Conservation (phyloP, 345 rosid species). For the Hypericum perforatum region DNA sequence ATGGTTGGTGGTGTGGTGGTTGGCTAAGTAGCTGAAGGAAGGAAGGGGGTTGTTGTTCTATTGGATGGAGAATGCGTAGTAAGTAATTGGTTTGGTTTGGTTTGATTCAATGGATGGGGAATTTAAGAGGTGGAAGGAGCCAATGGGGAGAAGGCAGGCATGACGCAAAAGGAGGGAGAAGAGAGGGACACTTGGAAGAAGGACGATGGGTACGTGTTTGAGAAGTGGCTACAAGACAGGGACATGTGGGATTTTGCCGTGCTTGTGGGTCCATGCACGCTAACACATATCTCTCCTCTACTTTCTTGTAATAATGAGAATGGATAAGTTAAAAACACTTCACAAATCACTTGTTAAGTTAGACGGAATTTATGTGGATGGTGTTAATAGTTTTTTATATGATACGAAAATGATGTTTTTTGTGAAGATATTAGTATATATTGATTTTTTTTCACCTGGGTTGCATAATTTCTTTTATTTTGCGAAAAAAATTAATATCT, state of each 20-base stretch:
- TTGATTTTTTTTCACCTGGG: too few relatives aligned
- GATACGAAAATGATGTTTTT: too few relatives aligned
- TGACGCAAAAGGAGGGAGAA: conserved; percentile 27
- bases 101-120: not conserved
- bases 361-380: too few relatives aligned
- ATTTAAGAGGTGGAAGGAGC: conserved; percentile 2
- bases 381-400: too few relatives aligned
- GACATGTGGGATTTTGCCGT: conserved; percentile 44
- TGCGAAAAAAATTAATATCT: too few relatives aligned
- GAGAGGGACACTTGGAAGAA: conserved; percentile 41
- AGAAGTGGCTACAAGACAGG: conserved; percentile 20
- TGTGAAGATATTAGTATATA: too few relatives aligned
- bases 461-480: too few relatives aligned
- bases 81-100: not conserved
- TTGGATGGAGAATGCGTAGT: not conserved
- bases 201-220: conserved; percentile 70
- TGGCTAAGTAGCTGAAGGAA: not conserved
- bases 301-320: too few relatives aligned
- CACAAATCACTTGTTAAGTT: too few relatives aligned
- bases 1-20: too few relatives aligned
- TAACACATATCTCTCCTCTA: conserved; percentile 15
- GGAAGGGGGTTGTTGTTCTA: not conserved
- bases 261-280: conserved; percentile 45
- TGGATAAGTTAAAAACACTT: too few relatives aligned
- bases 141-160: conserved; percentile 48